Percentiles rank a stretch among this genome's conserved stretches.
phyloP scores from a whole-genome alignment of 2,329 filamentous ascomycete species.

The Penicillium sp. region DNA sequence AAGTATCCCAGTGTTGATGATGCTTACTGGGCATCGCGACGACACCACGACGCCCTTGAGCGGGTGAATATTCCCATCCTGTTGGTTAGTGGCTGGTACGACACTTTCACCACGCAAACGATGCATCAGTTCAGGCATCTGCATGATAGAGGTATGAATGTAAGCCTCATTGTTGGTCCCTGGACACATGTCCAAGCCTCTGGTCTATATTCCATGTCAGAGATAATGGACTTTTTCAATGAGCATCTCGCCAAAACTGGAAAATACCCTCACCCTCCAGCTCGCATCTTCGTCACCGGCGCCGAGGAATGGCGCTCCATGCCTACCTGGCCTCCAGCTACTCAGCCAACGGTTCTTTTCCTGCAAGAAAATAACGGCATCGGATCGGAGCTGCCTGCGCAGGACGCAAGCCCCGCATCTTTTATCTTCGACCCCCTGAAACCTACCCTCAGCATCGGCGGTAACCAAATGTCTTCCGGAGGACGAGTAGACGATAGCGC shows the following conservation, averaged over 20 bases:
- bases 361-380: slow-evolving; percentile 6
- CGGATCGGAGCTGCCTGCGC: slow-evolving; percentile 2
- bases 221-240: slow-evolving; percentile 13
- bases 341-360: slow-evolving; percentile 1
- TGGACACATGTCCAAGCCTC: slow-evolving; percentile 15
- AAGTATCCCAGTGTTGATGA: slow-evolving; percentile 9
- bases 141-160: slow-evolving; percentile 6
- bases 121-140: slow-evolving; percentile 11
- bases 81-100: slow-evolving; percentile 15
- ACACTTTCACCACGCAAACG: slow-evolving; percentile 13
- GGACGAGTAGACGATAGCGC: slow-evolving; percentile 15
- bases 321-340: slow-evolving; percentile 12
- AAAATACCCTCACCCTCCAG: slow-evolving; percentile 7
- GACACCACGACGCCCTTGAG: slow-evolving; percentile 10
- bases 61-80: slow-evolving; percentile 11
- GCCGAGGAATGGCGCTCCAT: slow-evolving; percentile 11
- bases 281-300: slow-evolving; percentile 11
- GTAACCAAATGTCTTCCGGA: slow-evolving; percentile 12
- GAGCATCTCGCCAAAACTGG: slow-evolving; percentile 14
- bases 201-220: slow-evolving; percentile 10
- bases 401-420: slow-evolving; percentile 3
- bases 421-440: slow-evolving; percentile 12
- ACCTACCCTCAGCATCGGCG: slow-evolving; percentile 15
- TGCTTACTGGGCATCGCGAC: slow-evolving; percentile 8
- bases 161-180: slow-evolving; percentile 14